Evolutionary conservation across 2,329 filamentous ascomycete species (phyloP).

Genomic region (Fusarium xyrophilum): DNA sequence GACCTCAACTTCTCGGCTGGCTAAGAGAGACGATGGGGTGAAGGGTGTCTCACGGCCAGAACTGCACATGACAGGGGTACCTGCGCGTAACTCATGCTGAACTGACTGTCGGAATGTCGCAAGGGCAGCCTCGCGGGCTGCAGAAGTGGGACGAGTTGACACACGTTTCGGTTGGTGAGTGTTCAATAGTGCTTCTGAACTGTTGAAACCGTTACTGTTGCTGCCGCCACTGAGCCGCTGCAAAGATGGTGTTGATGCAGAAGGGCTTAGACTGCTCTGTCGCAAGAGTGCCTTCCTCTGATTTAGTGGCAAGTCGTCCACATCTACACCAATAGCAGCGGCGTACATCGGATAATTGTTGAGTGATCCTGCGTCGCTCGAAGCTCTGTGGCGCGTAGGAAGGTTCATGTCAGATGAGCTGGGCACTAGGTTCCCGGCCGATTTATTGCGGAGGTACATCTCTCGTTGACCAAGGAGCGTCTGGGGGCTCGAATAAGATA

Average conservation of each 20-base stretch:
- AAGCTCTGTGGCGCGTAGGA: constrained; percentile 40
- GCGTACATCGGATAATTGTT: constrained; percentile 47
- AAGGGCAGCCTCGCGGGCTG: constrained; percentile 64
- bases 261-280: constrained; percentile 53
- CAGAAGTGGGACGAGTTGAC: constrained; percentile 51
- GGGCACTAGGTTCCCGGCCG: constrained; percentile 50
- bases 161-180: constrained; percentile 62
- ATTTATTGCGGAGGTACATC: constrained; percentile 60
- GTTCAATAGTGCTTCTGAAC: constrained; percentile 52
- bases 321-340: constrained; percentile 50
- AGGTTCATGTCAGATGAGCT: constrained; percentile 40
- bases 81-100: constrained; percentile 64
- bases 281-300: constrained; percentile 70
- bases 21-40: constrained; percentile 44
- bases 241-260: constrained; percentile 37
- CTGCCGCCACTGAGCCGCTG: constrained; percentile 38
- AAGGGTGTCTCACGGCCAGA: constrained; percentile 51
- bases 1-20: constrained; percentile 51
- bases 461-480: constrained; percentile 65
- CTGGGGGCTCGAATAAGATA: constrained; percentile 60
- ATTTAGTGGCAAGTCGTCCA: constrained; percentile 75
- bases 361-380: constrained; percentile 53
- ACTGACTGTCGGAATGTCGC: constrained; percentile 72
- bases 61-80: constrained; percentile 45
- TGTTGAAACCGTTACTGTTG: constrained; percentile 43